Evolutionary conservation across 225 moss, liverwort and hornwort genomes (phyloP).

Genomic region (Sphagnum tenellum): DNA sequence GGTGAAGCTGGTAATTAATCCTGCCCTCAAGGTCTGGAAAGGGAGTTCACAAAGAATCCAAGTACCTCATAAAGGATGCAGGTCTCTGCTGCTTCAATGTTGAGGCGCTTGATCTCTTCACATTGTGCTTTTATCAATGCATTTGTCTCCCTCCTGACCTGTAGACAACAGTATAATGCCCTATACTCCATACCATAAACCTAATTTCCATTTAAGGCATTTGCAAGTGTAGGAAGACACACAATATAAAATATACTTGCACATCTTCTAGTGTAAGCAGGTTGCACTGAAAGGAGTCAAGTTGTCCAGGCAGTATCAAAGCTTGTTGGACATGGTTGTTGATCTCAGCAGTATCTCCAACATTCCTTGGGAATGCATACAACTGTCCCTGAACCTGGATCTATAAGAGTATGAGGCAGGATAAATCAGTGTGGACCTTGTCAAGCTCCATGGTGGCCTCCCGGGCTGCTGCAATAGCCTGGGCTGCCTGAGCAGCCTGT

Average conservation of each 20-base stretch:
- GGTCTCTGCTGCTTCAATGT: constrained; percentile 37
- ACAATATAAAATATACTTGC: too few relatives aligned
- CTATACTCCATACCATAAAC: too few relatives aligned
- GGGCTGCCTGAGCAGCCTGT: constrained; percentile 53
- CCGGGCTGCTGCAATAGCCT: constrained; percentile 64
- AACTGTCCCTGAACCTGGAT: not conserved
- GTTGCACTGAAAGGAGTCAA: too few relatives aligned
- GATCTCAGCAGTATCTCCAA: too few relatives aligned
- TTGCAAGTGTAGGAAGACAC: too few relatives aligned
- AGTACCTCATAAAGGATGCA: constrained; percentile 55
- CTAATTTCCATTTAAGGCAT: too few relatives aligned
- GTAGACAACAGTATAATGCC: not conserved
- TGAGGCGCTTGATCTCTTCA: constrained; percentile 57
- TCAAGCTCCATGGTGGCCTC: constrained; percentile 88
- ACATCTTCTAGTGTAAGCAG: too few relatives aligned
- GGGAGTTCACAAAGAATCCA: too few relatives aligned
- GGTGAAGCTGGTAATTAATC: too few relatives aligned
- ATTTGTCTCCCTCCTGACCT: constrained; percentile 75
- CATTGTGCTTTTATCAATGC: constrained; percentile 66
- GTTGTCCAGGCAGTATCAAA: too few relatives aligned
- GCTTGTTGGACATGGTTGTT: too few relatives aligned
- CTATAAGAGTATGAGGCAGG: not conserved
- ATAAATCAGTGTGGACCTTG: constrained; percentile 32
- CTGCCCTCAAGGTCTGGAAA: too few relatives aligned
- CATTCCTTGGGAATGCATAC: not conserved